Percentiles rank a stretch among this genome's conserved stretches.
These are phyloP conservation scores for Pleurotus salmoneostramineus DNA, from an alignment of 768 basidiomycete genomes.

Conservation along the genomic window DNA sequence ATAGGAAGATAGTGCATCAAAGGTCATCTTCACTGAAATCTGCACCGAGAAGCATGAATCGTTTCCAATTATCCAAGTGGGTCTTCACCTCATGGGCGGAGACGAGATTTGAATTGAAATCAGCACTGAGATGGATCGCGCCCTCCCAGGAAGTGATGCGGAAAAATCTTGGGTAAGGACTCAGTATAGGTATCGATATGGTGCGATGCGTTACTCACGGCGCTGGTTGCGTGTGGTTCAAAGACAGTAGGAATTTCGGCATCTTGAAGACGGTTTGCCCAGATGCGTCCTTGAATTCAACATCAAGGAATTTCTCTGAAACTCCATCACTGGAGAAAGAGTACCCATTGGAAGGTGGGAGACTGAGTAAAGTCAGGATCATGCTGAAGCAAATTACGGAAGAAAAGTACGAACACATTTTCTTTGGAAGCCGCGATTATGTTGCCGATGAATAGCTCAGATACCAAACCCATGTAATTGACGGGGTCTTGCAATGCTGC, in stretches of 20 bases:
- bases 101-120: conserved; percentile 18
- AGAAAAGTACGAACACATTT: conserved; percentile 1
- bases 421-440: conserved; percentile 4
- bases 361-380: not conserved
- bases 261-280: conserved; percentile 11
- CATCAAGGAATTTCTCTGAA: conserved; percentile 13
- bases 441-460: conserved; percentile 11
- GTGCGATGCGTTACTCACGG: conserved; percentile 17
- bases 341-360: conserved; percentile 13
- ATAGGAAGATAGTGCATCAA: no score
- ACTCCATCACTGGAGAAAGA: conserved; percentile 18
- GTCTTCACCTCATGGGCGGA: conserved; percentile 5
- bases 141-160: conserved; percentile 20
- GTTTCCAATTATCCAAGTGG: conserved; percentile 11
- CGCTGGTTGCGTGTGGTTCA: conserved; percentile 21
- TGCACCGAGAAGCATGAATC: not conserved
- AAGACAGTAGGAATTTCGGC: conserved; percentile 15
- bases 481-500: conserved; percentile 13
- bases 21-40: no score
- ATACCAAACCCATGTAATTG: conserved; percentile 10
- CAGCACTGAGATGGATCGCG: conserved; percentile 17
- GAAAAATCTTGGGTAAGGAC: conserved; percentile 16
- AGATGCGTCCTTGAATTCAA: not conserved
- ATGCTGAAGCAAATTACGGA: not conserved
- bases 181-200: not conserved